A percentile compares a stretch with the other conserved stretches of the same genome.
phyloP scores from a whole-genome alignment of 2,329 filamentous ascomycete genomes.

The Trichophyton benhamiae region DNA sequence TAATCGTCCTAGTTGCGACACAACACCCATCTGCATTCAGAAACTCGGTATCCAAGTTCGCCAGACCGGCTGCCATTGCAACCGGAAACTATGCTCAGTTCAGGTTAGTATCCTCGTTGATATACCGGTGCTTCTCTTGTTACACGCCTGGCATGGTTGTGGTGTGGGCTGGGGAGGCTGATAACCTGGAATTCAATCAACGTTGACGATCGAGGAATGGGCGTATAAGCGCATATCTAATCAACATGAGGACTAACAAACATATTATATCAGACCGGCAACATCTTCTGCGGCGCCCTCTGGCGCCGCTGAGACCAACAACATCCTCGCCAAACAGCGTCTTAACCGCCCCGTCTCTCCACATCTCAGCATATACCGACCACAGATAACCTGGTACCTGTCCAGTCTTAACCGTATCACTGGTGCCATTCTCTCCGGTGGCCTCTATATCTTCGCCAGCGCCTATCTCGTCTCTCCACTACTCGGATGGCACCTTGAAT shows the following conservation, averaged over 20 bases:
- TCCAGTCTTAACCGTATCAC: slow-evolving; percentile 72
- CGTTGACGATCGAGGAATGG: background rate
- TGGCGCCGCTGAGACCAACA: slow-evolving; percentile 24
- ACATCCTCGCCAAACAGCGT: slow-evolving; percentile 70
- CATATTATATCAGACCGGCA: slow-evolving; percentile 11
- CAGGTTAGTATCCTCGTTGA: slow-evolving; percentile 23
- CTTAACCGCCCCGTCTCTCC: slow-evolving; percentile 69
- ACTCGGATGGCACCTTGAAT: slow-evolving; percentile 59
- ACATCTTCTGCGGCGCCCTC: slow-evolving; percentile 17
- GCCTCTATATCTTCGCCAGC: slow-evolving; percentile 66
- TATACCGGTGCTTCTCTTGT: too few relatives aligned
- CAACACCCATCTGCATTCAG: slow-evolving; percentile 33
- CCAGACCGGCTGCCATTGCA: slow-evolving; percentile 34
- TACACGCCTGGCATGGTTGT: background rate
- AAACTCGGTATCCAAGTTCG: slow-evolving; percentile 31
- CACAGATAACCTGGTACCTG: slow-evolving; percentile 73
- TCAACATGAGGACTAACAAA: background rate
- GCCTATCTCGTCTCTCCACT: slow-evolving; percentile 71
- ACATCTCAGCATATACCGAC: slow-evolving; percentile 74
- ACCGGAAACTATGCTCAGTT: slow-evolving; percentile 33
- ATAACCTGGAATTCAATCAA: too few relatives aligned
- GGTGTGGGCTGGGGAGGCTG: too few relatives aligned
- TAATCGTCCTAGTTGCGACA: slow-evolving; percentile 31
- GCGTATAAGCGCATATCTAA: background rate
- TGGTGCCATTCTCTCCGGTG: slow-evolving; percentile 58